These are phyloP conservation scores for Herpetospermum pedunculosum DNA, from an alignment of 306 rosid genomes.

Conservation along the genomic window DNA sequence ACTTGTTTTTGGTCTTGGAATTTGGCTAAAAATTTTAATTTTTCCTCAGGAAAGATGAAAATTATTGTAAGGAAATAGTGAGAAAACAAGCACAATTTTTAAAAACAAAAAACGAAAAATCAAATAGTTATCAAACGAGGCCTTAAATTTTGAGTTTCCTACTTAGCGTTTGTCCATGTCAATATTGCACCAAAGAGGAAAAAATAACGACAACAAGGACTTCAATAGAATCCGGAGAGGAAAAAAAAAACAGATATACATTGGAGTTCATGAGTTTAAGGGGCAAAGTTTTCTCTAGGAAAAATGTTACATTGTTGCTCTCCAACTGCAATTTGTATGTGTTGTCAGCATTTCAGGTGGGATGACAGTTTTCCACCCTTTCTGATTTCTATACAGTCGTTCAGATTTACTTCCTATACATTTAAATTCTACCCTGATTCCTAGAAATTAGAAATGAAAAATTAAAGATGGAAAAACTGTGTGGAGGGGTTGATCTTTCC, in stretches of 20 bases:
- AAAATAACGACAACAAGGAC: background rate
- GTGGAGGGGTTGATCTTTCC: background rate
- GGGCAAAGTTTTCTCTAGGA: background rate
- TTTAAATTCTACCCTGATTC: background rate
- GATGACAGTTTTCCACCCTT: background rate
- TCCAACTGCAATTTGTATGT: background rate
- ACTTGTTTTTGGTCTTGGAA: too few species aligned
- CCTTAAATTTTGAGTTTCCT: background rate
- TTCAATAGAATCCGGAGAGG: background rate
- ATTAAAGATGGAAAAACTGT: background rate
- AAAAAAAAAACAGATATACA: background rate
- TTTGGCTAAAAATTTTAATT: too few species aligned
- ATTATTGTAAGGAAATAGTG: too few species aligned
- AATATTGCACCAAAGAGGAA: background rate
- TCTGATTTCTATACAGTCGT: background rate
- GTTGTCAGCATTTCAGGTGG: background rate
- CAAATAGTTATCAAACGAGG: too few species aligned
- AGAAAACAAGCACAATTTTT: too few species aligned
- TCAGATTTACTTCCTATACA: background rate
- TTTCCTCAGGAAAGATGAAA: too few species aligned
- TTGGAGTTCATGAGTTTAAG: background rate
- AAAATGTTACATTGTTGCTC: background rate
- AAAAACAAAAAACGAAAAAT: too few species aligned
- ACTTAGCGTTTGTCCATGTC: background rate
- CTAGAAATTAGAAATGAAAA: background rate